Evolutionary conservation across 192 early-diverging fungal species (phyloP), one percentile per base, ranked within the genome.

Genomic region (Coemansia sp.): DNA sequence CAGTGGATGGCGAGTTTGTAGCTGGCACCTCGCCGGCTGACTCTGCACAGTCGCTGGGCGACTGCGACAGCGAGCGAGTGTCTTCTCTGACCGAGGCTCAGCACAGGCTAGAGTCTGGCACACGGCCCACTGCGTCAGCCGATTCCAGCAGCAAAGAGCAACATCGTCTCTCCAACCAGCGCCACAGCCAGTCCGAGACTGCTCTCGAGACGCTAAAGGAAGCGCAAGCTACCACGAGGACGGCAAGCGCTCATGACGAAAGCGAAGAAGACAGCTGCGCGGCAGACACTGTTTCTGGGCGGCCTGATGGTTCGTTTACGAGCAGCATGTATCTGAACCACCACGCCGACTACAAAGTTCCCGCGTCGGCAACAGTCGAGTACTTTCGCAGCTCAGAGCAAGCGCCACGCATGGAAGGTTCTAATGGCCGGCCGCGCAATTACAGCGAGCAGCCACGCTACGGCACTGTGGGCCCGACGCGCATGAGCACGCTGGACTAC

Each of bases 181-280:
- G 78, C 15, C 70, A 72, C 74, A 81, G 78, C 74, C 78, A 81
- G 70, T 81, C 78, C 0, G 78, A 81, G 64, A 76, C 78, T 4
- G 78, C 78, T 1, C 74, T 81, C 15, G 78, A 81, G 70, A 72
- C 78, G 15, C 63, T 81, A 5, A 75, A 76, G 21, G 78, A 80
- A 32, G 68, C 74, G 1, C 32, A 68, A 41, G 63, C 41, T 15
- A 64, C 42, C 27, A 19, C 34, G 5, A 57, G 42, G 42, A 29
- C 17, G 31, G 23, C 50, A 38, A 34, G 14, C 12, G 46, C 17
- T 12, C 68, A 53, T 3, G 36, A 62, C 36, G 59, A 50, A 25
- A 25, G 37, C 31, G 41, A 21, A 27, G 51, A 34, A 3, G 34
- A 68, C 21, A 41, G 50, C 58, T 34, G 41, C 14, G 58, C 39